Conservation (phyloP, 2,329 filamentous ascomycete species). For the Dendryphion nanum region DNA sequence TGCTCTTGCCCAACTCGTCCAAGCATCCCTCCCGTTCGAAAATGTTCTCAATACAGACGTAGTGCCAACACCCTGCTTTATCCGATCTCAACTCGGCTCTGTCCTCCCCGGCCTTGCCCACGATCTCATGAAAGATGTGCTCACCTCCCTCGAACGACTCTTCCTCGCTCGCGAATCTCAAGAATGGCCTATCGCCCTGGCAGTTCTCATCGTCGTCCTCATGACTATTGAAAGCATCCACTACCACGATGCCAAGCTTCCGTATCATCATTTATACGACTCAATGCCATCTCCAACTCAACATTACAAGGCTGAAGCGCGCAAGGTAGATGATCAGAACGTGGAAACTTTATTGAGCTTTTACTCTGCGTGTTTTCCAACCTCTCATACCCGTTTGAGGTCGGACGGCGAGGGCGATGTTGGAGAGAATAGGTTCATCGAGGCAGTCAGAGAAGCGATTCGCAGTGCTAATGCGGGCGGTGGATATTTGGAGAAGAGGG, state of each 20-base stretch:
- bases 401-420: slow-evolving; percentile 29
- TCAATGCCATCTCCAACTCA: not conserved
- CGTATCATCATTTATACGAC: slow-evolving; percentile 28
- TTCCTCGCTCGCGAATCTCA: slow-evolving; percentile 26
- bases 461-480: slow-evolving; percentile 8
- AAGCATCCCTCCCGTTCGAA: slow-evolving; percentile 10
- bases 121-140: slow-evolving; percentile 31
- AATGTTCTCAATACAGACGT: slow-evolving; percentile 2
- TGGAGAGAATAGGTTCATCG: slow-evolving; percentile 25
- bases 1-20: slow-evolving; percentile 16
- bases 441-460: slow-evolving; percentile 26
- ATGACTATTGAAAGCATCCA: slow-evolving; percentile 41
- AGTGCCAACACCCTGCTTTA: slow-evolving; percentile 37
- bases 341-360: slow-evolving; percentile 29
- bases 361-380: slow-evolving; percentile 34
- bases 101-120: slow-evolving; percentile 34
- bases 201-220: slow-evolving; percentile 30
- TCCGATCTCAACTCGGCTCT: slow-evolving; percentile 38
- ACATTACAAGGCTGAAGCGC: slow-evolving; percentile 3
- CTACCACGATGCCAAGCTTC: slow-evolving; percentile 36
- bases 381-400: slow-evolving; percentile 29
- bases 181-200: slow-evolving; percentile 34
- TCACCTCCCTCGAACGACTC: slow-evolving; percentile 30
- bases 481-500: slow-evolving; percentile 24
- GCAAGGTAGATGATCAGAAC: slow-evolving; percentile 21